A percentile compares a stretch with the other conserved stretches of the same genome.
These are phyloP conservation scores for Globisporangium splendens DNA, from an alignment of 352 stramenopile species.

Conservation along the genomic window DNA sequence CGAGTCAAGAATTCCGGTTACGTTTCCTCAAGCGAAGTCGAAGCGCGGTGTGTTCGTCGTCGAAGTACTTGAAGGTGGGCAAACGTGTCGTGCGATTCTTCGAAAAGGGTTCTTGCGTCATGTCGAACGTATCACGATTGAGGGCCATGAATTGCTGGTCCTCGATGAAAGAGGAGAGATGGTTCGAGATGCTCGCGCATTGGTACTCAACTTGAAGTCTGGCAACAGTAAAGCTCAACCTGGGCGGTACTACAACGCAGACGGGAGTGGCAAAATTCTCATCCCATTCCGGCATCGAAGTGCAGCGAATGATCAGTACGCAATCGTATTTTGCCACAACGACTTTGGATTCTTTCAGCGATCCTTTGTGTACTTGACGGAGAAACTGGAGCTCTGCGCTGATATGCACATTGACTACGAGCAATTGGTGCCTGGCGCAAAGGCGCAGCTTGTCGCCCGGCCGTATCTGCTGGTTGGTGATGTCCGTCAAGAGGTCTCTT, in stretches of 20 bases:
- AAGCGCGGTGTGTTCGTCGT: conserved; percentile 57
- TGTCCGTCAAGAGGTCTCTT: not conserved
- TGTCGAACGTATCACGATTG: conserved; percentile 35
- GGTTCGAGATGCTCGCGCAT: conserved; percentile 25
- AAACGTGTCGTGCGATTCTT: conserved; percentile 51
- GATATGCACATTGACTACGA: conserved; percentile 51
- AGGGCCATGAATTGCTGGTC: conserved; percentile 48
- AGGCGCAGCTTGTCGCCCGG: conserved; percentile 25
- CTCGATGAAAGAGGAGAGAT: conserved; percentile 42
- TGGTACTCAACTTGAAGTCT: conserved; percentile 40
- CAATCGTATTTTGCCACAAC: conserved; percentile 32
- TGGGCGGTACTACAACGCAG: conserved; percentile 24
- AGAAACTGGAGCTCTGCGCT: conserved; percentile 27
- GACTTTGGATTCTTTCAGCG: conserved; percentile 40
- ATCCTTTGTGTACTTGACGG: conserved; percentile 38
- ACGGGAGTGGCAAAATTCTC: conserved; percentile 26
- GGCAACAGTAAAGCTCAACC: conserved; percentile 26
- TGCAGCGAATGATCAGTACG: conserved; percentile 26
- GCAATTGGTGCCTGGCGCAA: conserved; percentile 41
- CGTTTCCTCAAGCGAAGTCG: conserved; percentile 17
- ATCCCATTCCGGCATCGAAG: conserved; percentile 40
- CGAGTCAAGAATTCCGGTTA: conserved; percentile 31
- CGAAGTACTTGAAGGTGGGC: conserved; percentile 53
- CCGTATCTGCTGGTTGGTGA: conserved; percentile 17
- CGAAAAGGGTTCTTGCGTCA: conserved; percentile 57